phyloP scores from a whole-genome alignment of 371 early-diverging fungal genomes.

The Mortierella sp. region DNA sequence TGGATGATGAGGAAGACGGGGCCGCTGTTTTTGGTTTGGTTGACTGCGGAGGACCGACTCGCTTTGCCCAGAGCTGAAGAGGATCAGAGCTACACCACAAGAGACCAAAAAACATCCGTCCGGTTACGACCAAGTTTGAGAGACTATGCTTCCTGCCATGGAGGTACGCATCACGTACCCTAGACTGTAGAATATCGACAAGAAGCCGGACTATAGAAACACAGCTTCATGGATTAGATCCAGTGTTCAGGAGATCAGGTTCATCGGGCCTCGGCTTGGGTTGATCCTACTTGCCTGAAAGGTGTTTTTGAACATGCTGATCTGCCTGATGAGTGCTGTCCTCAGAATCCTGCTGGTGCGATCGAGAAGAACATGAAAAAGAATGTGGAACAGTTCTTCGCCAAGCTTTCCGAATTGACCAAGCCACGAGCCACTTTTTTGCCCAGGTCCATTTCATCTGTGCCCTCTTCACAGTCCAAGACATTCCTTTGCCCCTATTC shows the following conservation, averaged over 20 bases:
- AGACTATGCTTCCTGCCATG: not conserved
- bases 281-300: slow-evolving; percentile 67
- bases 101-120: not conserved
- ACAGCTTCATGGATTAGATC: not conserved
- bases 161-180: slow-evolving; percentile 64
- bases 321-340: no score
- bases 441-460: no score
- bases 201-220: slow-evolving; percentile 79
- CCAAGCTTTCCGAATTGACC: no score
- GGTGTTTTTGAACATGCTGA: slow-evolving; percentile 75
- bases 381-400: no score
- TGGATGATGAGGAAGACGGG: not conserved
- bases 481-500: no score
- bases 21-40: not conserved
- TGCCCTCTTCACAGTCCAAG: no score
- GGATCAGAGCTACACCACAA: slow-evolving; percentile 75
- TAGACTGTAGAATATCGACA: slow-evolving; percentile 89
- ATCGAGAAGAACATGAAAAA: no score
- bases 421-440: no score
- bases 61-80: slow-evolving; percentile 80
- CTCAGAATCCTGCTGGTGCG: no score
- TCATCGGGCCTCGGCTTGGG: not conserved
- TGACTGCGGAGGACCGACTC: slow-evolving; percentile 64
- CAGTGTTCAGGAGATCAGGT: not conserved
- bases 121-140: not conserved